These are phyloP conservation scores for Pythium plurisporium DNA, from an alignment of 352 stramenopile genomes.

Conservation along the genomic window DNA sequence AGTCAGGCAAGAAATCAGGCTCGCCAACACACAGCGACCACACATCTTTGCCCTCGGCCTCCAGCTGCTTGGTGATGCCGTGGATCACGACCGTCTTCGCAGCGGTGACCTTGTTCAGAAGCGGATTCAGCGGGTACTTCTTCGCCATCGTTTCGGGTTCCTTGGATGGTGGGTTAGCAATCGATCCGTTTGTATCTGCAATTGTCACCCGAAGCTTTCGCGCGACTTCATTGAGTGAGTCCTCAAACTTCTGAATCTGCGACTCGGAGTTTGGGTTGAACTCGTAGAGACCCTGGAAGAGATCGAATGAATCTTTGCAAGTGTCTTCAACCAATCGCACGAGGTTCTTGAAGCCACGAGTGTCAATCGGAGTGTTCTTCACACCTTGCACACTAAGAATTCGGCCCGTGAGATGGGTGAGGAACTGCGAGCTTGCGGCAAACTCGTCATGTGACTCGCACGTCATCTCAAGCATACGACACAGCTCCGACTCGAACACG, in stretches of 20 bases:
- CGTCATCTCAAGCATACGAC: constrained; percentile 95
- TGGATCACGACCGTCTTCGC: constrained; percentile 94
- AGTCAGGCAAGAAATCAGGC: constrained; percentile 80
- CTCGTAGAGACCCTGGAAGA: constrained; percentile 98
- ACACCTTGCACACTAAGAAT: constrained; percentile 91
- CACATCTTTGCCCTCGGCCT: constrained; percentile 89
- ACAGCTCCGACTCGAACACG: constrained; percentile 96
- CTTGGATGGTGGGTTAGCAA: background rate
- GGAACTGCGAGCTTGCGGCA: constrained; percentile 96
- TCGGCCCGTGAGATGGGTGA: constrained; percentile 96
- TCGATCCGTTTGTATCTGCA: background rate
- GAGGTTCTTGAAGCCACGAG: constrained; percentile 96
- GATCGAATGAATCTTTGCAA: constrained; percentile 96
- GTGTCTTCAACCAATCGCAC: constrained; percentile 95
- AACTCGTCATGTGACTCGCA: constrained; percentile 96
- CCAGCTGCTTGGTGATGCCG: constrained; percentile 92
- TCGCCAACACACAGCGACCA: constrained; percentile 94
- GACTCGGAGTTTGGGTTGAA: constrained; percentile 92
- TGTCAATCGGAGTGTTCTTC: constrained; percentile 92
- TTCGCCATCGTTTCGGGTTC: constrained; percentile 34
- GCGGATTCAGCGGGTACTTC: constrained; percentile 64
- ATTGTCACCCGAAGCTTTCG: constrained; percentile 28
- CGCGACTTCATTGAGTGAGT: constrained; percentile 53
- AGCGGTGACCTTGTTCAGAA: constrained; percentile 78
- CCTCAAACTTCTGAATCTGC: constrained; percentile 75